A percentile compares a stretch with the other conserved stretches of the same genome.
Evolutionary conservation across 257 asterid genomes (phyloP).

Genomic region (Forsythia viridissima): DNA sequence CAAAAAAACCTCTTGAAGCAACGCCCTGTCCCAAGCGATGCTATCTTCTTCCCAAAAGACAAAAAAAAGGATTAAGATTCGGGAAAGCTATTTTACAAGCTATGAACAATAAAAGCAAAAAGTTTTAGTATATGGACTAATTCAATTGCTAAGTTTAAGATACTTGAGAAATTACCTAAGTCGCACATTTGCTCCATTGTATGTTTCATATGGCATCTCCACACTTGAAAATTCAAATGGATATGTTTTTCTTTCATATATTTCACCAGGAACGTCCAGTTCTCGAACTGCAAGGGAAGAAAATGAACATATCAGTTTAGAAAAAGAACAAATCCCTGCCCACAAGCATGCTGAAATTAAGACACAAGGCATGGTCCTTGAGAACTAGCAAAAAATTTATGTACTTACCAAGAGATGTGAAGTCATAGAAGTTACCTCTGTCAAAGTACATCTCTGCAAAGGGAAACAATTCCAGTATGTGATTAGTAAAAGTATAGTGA

Average conservation of each 20-base stretch:
- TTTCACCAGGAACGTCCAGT: conserved; percentile 87
- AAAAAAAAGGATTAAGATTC: neutral
- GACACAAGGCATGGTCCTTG: neutral
- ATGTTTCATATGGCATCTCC: conserved; percentile 98
- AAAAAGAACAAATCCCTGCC: neutral
- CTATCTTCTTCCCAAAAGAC: neutral
- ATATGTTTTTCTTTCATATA: conserved; percentile 87
- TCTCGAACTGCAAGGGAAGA: conserved; percentile 53
- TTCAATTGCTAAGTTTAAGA: conserved; percentile 6
- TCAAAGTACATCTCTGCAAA: conserved; percentile 77
- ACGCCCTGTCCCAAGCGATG: neutral
- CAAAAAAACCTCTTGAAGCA: neutral
- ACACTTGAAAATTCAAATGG: conserved; percentile 98
- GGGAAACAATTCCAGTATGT: conserved; percentile 7
- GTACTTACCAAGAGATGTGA: conserved; percentile 83
- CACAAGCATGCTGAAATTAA: conserved; percentile 3
- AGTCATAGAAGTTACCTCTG: conserved; percentile 88
- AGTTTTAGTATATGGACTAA: neutral
- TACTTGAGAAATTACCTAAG: conserved; percentile 65
- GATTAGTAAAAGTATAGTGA: conserved; percentile 4
- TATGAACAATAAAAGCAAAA: neutral
- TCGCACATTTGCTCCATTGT: conserved; percentile 89
- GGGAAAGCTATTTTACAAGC: neutral
- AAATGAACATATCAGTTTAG: conserved; percentile 8
- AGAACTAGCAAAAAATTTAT: neutral